Percentiles rank a stretch among this genome's conserved stretches.
These are phyloP conservation scores for Mucor sp. DNA, from an alignment of 371 early-diverging fungal genomes.

Conservation along the genomic window DNA sequence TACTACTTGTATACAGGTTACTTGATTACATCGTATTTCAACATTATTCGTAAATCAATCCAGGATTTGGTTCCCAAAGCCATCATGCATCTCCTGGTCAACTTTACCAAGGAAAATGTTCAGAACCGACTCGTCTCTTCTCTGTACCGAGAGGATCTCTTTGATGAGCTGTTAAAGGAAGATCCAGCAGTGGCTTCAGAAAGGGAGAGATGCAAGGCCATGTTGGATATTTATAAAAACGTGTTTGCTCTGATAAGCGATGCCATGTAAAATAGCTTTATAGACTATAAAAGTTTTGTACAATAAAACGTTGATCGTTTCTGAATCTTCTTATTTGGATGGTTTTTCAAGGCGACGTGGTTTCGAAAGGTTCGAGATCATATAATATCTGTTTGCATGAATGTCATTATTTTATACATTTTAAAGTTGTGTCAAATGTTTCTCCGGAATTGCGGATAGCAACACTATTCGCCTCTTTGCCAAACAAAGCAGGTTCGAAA, in stretches of 20 bases:
- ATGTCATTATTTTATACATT: no score
- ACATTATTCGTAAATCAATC: slow-evolving; percentile 81
- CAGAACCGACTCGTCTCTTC: slow-evolving; percentile 84
- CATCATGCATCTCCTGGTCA: slow-evolving; percentile 86
- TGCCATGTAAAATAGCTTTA: slow-evolving; percentile 47
- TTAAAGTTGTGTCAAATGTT: no score
- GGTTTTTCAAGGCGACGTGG: no score
- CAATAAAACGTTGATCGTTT: neutral
- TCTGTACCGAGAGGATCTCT: slow-evolving; percentile 78
- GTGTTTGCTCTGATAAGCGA: slow-evolving; percentile 80
- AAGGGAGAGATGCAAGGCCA: slow-evolving; percentile 74
- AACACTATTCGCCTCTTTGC: no score
- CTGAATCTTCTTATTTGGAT: no score
- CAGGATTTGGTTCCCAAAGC: slow-evolving; percentile 94
- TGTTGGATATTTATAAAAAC: slow-evolving; percentile 79
- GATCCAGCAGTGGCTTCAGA: slow-evolving; percentile 75
- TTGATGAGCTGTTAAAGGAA: slow-evolving; percentile 77
- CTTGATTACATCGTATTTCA: slow-evolving; percentile 83
- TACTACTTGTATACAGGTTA: slow-evolving; percentile 38
- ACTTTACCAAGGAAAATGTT: slow-evolving; percentile 73
- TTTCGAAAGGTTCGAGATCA: no score
- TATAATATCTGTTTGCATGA: no score
- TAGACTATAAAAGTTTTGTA: neutral
- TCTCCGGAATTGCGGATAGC: no score
- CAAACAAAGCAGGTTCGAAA: no score